Base-by-base conservation (phyloP, 768 basidiomycete species). In the Pulveroboletus sp. region DNA sequence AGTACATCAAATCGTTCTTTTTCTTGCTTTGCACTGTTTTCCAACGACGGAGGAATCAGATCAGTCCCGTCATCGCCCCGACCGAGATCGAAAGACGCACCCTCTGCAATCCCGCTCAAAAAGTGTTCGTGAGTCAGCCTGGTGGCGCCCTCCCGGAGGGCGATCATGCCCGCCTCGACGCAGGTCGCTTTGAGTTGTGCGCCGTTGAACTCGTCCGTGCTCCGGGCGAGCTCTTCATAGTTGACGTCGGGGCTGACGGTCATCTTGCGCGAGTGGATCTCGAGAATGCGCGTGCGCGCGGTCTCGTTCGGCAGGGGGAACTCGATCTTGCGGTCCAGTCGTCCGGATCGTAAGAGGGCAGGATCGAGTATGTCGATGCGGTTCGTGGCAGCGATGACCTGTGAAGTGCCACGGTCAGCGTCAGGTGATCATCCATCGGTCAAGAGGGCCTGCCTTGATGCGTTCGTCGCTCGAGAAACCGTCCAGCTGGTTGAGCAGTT, bases 91-190 rank as follows among this genome's bases (percentile, higher is more conserved):
- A n/a, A n/a, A 39, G n/a, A 54, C 81, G 54, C 54, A 85, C 88
- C 89, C 73, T 93, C 89, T 35, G 90, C 80, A 51, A 93, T 90
- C 43, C 90, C 92, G 62, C 86, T 90, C 65, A 97, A 72, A 79
- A 96, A 98, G 68, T 98, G 93, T 68, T 99, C 96, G 59, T 98
- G 95, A 24, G 80, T 83, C 49, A 97, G 71, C 68, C 86, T 86
- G 14, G 82, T 82, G 14, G 93, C 91, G 26, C 94, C 94, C 69
- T 97, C 94, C 57, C 96, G 76, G 34, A 98, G 72, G 7, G 95
- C 91, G 62, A 98, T 96, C 96, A 99, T 99, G 50, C 96, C 96
- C 34, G 96, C 96, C 72, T 99, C 96, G 1, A 99, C 96, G 70
- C 95, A 98, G 4, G 96, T 94, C 1, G 95, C 96, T 74, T 97